A percentile compares a stretch with the other conserved stretches of the same genome.
Evolutionary conservation across 345 rosid genomes (phyloP).

Genomic region (Populus deltoides): DNA sequence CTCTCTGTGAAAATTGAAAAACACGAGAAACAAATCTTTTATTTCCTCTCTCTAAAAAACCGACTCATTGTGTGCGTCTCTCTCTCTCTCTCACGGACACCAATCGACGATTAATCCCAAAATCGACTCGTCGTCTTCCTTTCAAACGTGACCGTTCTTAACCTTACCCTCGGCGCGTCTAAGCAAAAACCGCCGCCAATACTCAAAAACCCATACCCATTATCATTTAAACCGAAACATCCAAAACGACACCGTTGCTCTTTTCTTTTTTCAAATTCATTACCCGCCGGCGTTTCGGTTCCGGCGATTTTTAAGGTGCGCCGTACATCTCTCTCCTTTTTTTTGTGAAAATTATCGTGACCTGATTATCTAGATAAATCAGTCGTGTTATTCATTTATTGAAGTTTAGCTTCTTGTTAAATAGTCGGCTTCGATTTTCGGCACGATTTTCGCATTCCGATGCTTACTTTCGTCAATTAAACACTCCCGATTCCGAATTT

Average conservation of each 20-base stretch:
- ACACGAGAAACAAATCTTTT: not conserved
- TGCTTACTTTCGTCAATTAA: conserved; percentile 15
- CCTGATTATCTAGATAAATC: conserved; percentile 24
- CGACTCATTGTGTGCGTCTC: not conserved
- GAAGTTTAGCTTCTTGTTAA: conserved; percentile 28
- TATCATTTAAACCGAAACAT: not conserved
- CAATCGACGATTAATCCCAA: conserved; percentile 61
- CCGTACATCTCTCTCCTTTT: conserved; percentile 29
- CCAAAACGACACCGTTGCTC: conserved; percentile 24
- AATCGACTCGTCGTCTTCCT: conserved; percentile 39
- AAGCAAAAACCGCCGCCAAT: conserved; percentile 20
- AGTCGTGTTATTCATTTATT: conserved; percentile 15
- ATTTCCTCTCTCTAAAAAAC: conserved; percentile 4
- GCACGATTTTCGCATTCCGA: conserved; percentile 21
- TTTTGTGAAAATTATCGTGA: conserved; percentile 9
- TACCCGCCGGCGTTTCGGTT: conserved; percentile 35
- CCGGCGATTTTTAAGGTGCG: conserved; percentile 60
- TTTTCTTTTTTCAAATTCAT: conserved; percentile 5
- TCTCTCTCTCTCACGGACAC: conserved; percentile 4
- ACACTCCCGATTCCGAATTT: conserved; percentile 24
- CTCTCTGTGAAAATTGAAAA: not conserved
- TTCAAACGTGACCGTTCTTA: conserved; percentile 25
- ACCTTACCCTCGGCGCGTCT: conserved; percentile 18
- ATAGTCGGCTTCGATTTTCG: conserved; percentile 22
- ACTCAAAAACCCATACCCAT: conserved; percentile 6